Evolutionary conservation across 768 basidiomycete genomes (phyloP), one percentile per base, ranked within the genome.

Genomic region (Fomitopsis serialis): DNA sequence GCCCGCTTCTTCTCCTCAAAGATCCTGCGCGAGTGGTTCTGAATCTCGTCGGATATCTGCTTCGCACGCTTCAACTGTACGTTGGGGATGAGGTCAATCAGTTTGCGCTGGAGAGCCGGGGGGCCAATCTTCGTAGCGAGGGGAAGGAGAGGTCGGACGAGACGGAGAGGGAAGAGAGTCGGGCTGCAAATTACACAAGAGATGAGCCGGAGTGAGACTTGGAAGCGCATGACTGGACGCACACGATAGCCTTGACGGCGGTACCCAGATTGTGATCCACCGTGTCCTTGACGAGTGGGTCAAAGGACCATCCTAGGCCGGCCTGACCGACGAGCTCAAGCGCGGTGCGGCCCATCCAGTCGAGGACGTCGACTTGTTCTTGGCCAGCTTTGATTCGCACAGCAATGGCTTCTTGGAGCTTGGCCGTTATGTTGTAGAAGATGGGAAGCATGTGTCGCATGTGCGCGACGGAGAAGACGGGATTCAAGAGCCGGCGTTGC

Each of bases 401-500:
- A 15, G 44, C 29, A 22, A 62, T 58, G 10, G 53, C 58, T 5
- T 54, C 51, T 1, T 54, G 53, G 21, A 65, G 59, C 64, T 63
- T 54, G 45, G 61, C 51, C 8, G 44, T 50, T 8, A 63, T 55
- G 6, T 37, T 44, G 55, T 63, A 58, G 58, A 68, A 65, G 3
- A 66, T 52, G 0, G 66, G 66, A 1, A 58, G 53, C 52, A 65
- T 55, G 23, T 58, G 24, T 3, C 64, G 63, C 59, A 65, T 63
- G 36, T 66, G 60, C n/a, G 42, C 53, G 40, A 55, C 53, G 0
- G 65, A 66, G 55, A 68, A 68, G 25, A 62, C 61, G 2, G 67
- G 63, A 45, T 66, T 67, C 42, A 68, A 49, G 43, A 67, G 52
- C 51, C 65, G 66, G 40, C 66, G 63, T 46, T 68, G 67, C 42